Percentiles rank a stretch among this genome's conserved stretches.
Conservation (phyloP, 805 yeast species). For the Phaffomyces opuntiae region DNA sequence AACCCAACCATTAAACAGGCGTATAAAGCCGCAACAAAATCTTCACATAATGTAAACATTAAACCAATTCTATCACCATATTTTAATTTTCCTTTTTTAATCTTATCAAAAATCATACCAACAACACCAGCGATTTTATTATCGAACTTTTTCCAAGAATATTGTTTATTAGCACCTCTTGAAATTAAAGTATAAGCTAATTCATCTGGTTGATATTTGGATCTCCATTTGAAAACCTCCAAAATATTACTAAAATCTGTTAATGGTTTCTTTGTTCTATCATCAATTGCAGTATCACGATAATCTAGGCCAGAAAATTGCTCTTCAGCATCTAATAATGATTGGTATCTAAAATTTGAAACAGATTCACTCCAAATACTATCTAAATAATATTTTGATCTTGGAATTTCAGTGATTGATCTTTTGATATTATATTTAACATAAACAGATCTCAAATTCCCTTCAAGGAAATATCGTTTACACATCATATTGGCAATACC, state of each 20-base stretch:
- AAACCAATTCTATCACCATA: slow-evolving; percentile 72
- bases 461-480: slow-evolving; percentile 69
- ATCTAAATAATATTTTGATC: slow-evolving; percentile 69
- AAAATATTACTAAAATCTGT: slow-evolving; percentile 65
- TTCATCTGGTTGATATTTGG: slow-evolving; percentile 67
- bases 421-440: slow-evolving; percentile 70
- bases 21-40: slow-evolving; percentile 70
- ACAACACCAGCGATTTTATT: slow-evolving; percentile 69
- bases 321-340: slow-evolving; percentile 52
- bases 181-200: slow-evolving; percentile 54
- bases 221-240: slow-evolving; percentile 75
- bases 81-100: slow-evolving; percentile 54
- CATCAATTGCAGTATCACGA: slow-evolving; percentile 70
- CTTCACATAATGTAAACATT: slow-evolving; percentile 84
- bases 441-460: slow-evolving; percentile 70
- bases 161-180: slow-evolving; percentile 40
- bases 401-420: slow-evolving; percentile 58
- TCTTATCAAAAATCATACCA: slow-evolving; percentile 61
- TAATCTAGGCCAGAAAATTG: slow-evolving; percentile 82
- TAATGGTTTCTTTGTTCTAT: slow-evolving; percentile 65
- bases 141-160: slow-evolving; percentile 81
- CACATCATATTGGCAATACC: slow-evolving; percentile 91
- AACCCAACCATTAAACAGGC: slow-evolving; percentile 85
- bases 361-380: slow-evolving; percentile 68
- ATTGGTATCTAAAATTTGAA: slow-evolving; percentile 54